Evolutionary conservation across 1,139 yeast species (phyloP).

Genomic region (Hansenula lynferdii): DNA sequence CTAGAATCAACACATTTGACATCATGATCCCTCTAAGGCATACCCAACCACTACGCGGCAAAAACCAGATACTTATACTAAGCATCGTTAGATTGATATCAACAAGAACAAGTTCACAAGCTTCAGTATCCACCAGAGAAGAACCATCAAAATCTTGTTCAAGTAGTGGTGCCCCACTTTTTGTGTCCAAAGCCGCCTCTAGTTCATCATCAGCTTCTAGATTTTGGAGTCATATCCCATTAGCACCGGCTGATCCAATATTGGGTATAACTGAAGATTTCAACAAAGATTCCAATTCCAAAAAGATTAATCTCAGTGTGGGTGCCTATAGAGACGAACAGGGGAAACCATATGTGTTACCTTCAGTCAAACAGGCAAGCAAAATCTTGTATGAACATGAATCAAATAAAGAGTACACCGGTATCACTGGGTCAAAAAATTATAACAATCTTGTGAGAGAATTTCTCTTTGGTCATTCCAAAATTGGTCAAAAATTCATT

Average conservation of each 20-base stretch:
- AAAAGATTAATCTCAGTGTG: constrained; percentile 83
- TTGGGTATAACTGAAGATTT: constrained; percentile 62
- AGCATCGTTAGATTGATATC: background rate
- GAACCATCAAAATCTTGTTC: background rate
- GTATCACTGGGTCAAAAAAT: constrained; percentile 71
- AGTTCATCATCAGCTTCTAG: background rate
- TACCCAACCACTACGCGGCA: background rate
- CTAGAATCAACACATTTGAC: no score
- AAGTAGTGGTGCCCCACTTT: no score
- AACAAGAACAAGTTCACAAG: background rate
- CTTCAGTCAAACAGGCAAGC: constrained; percentile 76
- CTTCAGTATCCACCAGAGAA: background rate
- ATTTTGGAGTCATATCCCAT: constrained; percentile 10
- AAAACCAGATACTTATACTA: background rate
- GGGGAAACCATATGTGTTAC: constrained; percentile 88
- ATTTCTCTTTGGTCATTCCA: constrained; percentile 60
- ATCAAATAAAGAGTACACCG: constrained; percentile 65
- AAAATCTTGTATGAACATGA: constrained; percentile 22
- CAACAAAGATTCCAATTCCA: constrained; percentile 46
- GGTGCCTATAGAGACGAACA: constrained; percentile 87
- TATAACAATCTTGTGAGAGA: constrained; percentile 66
- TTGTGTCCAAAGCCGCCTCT: background rate
- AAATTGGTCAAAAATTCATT: constrained; percentile 31
- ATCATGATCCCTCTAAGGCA: background rate
- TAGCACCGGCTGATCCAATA: constrained; percentile 62